Percentiles rank a stretch among this genome's conserved stretches.
These are phyloP conservation scores for Chalciporus sp. DNA, from an alignment of 1,284 basidiomycete genomes.

Conservation along the genomic window DNA sequence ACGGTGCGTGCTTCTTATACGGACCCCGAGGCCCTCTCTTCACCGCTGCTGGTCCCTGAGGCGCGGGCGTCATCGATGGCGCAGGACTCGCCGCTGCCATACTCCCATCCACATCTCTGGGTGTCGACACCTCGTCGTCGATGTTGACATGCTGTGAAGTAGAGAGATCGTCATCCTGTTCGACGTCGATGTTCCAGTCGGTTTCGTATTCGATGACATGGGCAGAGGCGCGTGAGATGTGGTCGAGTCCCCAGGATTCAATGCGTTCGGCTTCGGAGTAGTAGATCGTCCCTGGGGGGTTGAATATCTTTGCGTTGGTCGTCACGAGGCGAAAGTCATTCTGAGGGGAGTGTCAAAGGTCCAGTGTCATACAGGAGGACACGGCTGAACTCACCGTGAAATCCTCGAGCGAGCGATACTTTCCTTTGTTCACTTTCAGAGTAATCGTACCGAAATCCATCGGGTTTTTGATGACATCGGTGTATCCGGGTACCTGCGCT, in stretches of 20 bases:
- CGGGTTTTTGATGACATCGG: conserved; percentile 67
- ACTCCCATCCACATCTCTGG: conserved; percentile 43
- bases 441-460: conserved; percentile 87
- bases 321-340: conserved; percentile 72
- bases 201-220: conserved; percentile 79
- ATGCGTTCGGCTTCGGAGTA: conserved; percentile 70
- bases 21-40: conserved; percentile 48
- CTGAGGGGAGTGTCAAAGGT: conserved; percentile 38
- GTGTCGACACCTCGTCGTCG: conserved; percentile 44
- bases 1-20: conserved; percentile 44
- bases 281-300: conserved; percentile 71
- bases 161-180: conserved; percentile 59
- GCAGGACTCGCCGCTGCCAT: conserved; percentile 38
- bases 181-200: conserved; percentile 82
- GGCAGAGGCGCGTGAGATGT: conserved; percentile 65
- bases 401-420: conserved; percentile 74
- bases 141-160: conserved; percentile 44
- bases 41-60: conserved; percentile 21
- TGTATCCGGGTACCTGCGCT: conserved; percentile 67
- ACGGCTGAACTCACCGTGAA: conserved; percentile 57
- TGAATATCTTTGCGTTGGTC: conserved; percentile 72
- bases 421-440: conserved; percentile 61
- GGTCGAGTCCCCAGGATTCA: conserved; percentile 68
- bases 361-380: background rate
- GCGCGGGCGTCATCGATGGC: conserved; percentile 37